Evolutionary conservation across 1,284 basidiomycete species (phyloP).

Genomic region (Marasmius sp.): DNA sequence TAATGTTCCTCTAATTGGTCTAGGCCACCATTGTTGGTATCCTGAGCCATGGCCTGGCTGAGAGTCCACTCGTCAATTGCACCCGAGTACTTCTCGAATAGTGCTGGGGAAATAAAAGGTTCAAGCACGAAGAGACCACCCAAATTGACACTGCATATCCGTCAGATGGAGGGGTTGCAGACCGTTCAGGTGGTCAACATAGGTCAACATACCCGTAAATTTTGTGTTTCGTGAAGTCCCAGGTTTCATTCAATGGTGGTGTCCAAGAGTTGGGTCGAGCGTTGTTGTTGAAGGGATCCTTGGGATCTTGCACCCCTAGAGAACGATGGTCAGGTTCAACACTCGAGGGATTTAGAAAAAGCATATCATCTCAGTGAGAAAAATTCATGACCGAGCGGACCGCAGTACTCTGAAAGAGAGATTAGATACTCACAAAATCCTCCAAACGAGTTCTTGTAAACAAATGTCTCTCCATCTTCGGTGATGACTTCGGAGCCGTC

Average conservation of each 20-base stretch:
- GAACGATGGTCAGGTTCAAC: constrained; percentile 11
- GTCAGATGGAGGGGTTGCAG: not conserved
- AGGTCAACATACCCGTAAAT: constrained; percentile 54
- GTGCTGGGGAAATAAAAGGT: constrained; percentile 62
- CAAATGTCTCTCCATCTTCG: constrained; percentile 65
- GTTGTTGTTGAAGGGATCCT: constrained; percentile 71
- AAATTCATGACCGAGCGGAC: no score
- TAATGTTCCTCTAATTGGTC: constrained; percentile 70
- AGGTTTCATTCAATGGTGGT: constrained; percentile 68
- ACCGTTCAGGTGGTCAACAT: constrained; percentile 17
- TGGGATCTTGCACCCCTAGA: constrained; percentile 58
- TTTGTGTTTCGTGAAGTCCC: constrained; percentile 68
- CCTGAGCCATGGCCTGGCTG: constrained; percentile 39
- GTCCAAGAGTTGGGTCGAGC: constrained; percentile 74
- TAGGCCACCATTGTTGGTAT: constrained; percentile 52
- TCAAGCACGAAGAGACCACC: constrained; percentile 57
- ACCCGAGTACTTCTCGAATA: constrained; percentile 47
- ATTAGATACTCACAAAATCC: constrained; percentile 58
- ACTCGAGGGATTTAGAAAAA: constrained; percentile 6
- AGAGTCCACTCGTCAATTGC: constrained; percentile 64
- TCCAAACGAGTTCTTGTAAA: constrained; percentile 70
- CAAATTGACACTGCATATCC: constrained; percentile 47
- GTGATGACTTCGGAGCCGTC: constrained; percentile 64
- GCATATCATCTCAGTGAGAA: constrained; percentile 1
- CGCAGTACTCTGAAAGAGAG: not conserved